Base-by-base conservation (phyloP, 352 stramenopile species). In the Lagenidium giganteum region DNA sequence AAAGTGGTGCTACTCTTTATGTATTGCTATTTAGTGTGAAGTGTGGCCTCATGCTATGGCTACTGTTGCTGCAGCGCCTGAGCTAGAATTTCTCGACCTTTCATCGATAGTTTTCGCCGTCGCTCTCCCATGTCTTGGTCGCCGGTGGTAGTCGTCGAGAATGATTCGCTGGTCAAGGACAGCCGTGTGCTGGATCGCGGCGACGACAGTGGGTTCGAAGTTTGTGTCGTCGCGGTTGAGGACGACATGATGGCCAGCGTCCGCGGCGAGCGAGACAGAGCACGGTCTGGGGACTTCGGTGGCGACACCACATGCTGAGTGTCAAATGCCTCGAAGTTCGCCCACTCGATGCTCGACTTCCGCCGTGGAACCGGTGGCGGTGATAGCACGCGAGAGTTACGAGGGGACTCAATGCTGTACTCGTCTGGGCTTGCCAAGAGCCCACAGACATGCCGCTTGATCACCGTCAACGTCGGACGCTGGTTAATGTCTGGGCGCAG, bases 401-500 rank as follows among this genome's bases (percentile, higher is more conserved):
- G 14, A 17, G 11, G 23, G 25, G 32, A 14, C 18, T 42, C 51
- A 2, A 28, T 8, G 11, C 43, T 36, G 3, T 53, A 22, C 35
- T 57, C 37, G 35, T 54, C 42, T 2, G 57, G 35, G 11, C 26
- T 17, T 11, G 52, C 28, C 1, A 67, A 34, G 12, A 90, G 58
- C 8, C 69, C 59, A 7, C 67, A 57, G 20, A 93, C 64, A 17
- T 66, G n/a, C n/a, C n/a, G n/a, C n/a, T n/a, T n/a, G n/a, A n/a
- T n/a, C n/a, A n/a, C n/a, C n/a, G n/a, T n/a, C n/a, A n/a, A n/a
- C n/a, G n/a, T 78, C 30, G 83, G 83, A 9, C 87, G 70, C 20
- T 86, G 51, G 3, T 47, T 46, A 3, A 71, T 51, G 16, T 83
- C 63, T 7, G 83, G 62, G 9, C 61, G 76, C 21, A 96, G 64